phyloP scores from a whole-genome alignment of 495 filamentous ascomycete genomes.

The Podospora pseudopauciseta region DNA sequence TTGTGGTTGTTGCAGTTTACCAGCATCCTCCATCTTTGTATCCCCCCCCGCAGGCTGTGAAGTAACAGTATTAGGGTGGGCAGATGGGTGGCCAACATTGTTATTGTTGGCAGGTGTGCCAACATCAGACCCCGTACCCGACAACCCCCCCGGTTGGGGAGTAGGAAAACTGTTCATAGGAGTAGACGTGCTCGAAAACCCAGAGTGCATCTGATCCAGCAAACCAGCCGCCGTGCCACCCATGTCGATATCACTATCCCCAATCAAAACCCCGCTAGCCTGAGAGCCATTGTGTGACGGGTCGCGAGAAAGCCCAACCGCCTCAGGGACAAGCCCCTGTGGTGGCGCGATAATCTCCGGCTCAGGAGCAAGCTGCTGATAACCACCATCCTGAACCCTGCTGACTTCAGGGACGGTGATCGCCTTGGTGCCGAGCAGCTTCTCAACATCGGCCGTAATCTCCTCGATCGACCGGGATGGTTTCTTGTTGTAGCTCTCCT shows the following conservation, averaged over 20 bases:
- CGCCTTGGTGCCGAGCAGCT: slow-evolving; percentile 52
- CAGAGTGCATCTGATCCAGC: slow-evolving; percentile 59
- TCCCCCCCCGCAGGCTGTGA: slow-evolving; percentile 22
- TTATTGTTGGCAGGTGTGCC: slow-evolving; percentile 43
- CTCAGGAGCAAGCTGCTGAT: slow-evolving; percentile 55
- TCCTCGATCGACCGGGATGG: slow-evolving; percentile 57
- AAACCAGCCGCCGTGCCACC: slow-evolving; percentile 59
- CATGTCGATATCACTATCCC: slow-evolving; percentile 63
- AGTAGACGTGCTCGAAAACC: slow-evolving; percentile 51
- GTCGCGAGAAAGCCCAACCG: slow-evolving; percentile 41
- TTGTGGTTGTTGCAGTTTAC: too few relatives aligned
- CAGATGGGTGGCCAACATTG: slow-evolving; percentile 31
- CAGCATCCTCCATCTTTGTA: slow-evolving; percentile 37
- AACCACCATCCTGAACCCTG: slow-evolving; percentile 66
- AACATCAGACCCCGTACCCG: slow-evolving; percentile 41
- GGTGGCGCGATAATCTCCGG: slow-evolving; percentile 20
- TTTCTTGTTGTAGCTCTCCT: slow-evolving; percentile 37
- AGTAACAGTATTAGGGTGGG: slow-evolving; percentile 22
- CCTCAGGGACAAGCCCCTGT: neutral
- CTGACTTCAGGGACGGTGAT: slow-evolving; percentile 58
- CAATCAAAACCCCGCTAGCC: slow-evolving; percentile 48
- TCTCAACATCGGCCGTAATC: slow-evolving; percentile 56
- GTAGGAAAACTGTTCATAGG: slow-evolving; percentile 46
- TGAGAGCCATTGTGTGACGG: slow-evolving; percentile 44
- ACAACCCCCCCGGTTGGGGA: slow-evolving; percentile 40